Percentiles rank a stretch among this genome's conserved stretches.
phyloP scores from a whole-genome alignment of 2,329 filamentous ascomycete species.

The Colletotrichum graminicola region DNA sequence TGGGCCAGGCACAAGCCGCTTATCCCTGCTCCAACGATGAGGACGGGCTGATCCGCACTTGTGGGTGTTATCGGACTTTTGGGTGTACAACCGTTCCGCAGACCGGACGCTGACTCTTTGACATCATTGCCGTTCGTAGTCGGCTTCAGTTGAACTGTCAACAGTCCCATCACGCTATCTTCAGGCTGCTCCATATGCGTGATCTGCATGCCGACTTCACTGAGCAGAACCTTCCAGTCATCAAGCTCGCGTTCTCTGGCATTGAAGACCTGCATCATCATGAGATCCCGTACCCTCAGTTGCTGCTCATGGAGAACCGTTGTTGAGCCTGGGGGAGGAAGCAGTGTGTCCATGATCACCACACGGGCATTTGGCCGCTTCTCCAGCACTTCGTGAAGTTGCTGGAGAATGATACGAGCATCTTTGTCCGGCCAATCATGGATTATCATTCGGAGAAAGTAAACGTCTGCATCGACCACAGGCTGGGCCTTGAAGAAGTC shows the following conservation, averaged over 20 bases:
- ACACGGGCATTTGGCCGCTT: neutral
- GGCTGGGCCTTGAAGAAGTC: conserved; percentile 55
- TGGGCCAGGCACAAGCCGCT: conserved; percentile 54
- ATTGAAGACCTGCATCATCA: conserved; percentile 64
- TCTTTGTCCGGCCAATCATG: conserved; percentile 67
- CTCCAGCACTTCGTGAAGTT: conserved; percentile 55
- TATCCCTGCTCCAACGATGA: conserved; percentile 54
- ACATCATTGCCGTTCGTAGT: too few relatives aligned
- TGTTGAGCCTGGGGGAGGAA: conserved; percentile 53
- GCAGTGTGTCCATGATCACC: conserved; percentile 47
- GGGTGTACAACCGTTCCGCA: too few relatives aligned
- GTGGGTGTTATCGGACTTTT: neutral
- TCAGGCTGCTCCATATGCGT: neutral
- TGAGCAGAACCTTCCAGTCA: conserved; percentile 59
- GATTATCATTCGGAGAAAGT: conserved; percentile 65
- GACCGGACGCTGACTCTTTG: too few relatives aligned
- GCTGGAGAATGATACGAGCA: conserved; percentile 54
- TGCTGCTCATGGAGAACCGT: conserved; percentile 36
- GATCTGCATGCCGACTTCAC: conserved; percentile 44
- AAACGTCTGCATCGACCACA: conserved; percentile 59
- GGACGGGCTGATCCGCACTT: conserved; percentile 43
- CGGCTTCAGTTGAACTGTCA: conserved; percentile 3
- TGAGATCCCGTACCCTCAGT: conserved; percentile 52
- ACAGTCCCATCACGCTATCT: conserved; percentile 14
- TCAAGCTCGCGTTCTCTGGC: conserved; percentile 58